phyloP scores from a whole-genome alignment of 345 rosid species.

The Arabis hirsuta region DNA sequence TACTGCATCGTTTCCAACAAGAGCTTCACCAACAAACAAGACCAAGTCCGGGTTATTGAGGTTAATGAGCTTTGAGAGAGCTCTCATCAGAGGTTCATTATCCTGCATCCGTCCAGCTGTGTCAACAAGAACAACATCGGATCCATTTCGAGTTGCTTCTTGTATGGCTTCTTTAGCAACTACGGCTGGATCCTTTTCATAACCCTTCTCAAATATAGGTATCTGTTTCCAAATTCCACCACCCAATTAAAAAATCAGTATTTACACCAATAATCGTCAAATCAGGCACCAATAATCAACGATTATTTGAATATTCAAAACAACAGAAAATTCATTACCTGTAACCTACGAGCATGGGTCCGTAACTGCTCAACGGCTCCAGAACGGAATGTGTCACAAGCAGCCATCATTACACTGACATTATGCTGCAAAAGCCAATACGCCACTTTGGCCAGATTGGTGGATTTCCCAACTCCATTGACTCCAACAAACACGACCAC shows the following conservation, averaged over 20 bases:
- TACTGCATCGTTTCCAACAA: constrained; percentile 98
- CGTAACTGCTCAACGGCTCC: constrained; percentile 99
- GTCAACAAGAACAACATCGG: constrained; percentile 98
- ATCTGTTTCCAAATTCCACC: constrained; percentile 51
- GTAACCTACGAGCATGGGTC: constrained; percentile 96
- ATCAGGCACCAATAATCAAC: not conserved
- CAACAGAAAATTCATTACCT: constrained; percentile 49
- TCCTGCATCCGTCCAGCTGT: constrained; percentile 99
- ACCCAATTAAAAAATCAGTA: not conserved
- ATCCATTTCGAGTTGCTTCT: constrained; percentile 81
- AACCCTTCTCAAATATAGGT: constrained; percentile 98
- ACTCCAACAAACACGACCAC: constrained; percentile 98
- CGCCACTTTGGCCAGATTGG: constrained; percentile 97
- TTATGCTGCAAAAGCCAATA: constrained; percentile 98
- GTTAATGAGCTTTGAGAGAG: constrained; percentile 87
- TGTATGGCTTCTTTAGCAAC: constrained; percentile 99
- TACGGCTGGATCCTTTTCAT: constrained; percentile 95
- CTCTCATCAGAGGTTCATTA: constrained; percentile 98
- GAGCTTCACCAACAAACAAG: constrained; percentile 98
- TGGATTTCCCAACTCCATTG: constrained; percentile 98
- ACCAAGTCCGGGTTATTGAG: constrained; percentile 91
- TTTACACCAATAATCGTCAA: not conserved
- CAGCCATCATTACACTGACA: constrained; percentile 97
- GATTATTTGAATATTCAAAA: not conserved
- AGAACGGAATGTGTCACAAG: constrained; percentile 97